Conservation (phyloP, 1,284 basidiomycete genomes). For the Apiotrichum gamsii region DNA sequence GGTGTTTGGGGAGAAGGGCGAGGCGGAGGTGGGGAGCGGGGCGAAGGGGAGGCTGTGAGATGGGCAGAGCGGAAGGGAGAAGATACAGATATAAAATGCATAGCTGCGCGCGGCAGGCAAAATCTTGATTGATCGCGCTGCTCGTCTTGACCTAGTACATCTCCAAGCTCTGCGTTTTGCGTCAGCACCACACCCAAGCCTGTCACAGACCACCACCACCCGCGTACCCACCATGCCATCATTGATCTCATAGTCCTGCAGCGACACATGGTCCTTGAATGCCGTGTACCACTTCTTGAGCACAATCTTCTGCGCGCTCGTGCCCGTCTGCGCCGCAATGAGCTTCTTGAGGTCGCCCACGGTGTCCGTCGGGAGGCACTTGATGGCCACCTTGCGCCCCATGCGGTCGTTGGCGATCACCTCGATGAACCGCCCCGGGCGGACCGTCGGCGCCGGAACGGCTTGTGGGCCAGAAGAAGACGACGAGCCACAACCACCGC, state of each 20-base stretch:
- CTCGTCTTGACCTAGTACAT: constrained; percentile 83
- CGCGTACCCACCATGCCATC: constrained; percentile 64
- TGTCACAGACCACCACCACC: constrained; percentile 20
- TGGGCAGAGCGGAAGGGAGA: background rate
- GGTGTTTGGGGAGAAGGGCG: constrained; percentile 54
- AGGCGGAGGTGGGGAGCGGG: background rate
- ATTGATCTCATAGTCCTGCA: constrained; percentile 88
- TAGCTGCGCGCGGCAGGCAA: no score
- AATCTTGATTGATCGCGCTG: background rate
- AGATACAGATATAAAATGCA: constrained; percentile 5
- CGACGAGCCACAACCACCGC: background rate
- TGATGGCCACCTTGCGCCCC: constrained; percentile 90
- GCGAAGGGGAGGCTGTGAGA: constrained; percentile 19
- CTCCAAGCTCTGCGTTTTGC: constrained; percentile 58
- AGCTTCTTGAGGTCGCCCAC: constrained; percentile 95
- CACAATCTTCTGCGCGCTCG: constrained; percentile 75
- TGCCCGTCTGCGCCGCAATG: constrained; percentile 93
- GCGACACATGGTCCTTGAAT: constrained; percentile 90
- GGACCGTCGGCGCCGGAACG: constrained; percentile 6
- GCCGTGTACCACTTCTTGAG: constrained; percentile 97
- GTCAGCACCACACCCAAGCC: no score
- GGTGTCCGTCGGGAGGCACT: constrained; percentile 89
- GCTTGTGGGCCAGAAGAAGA: background rate
- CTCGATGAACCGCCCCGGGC: constrained; percentile 53
- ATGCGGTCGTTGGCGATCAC: constrained; percentile 95